A percentile compares a stretch with the other conserved stretches of the same genome.
These are phyloP conservation scores for Colletotrichum kahawae DNA, from an alignment of 2,329 filamentous ascomycete genomes.

Conservation along the genomic window DNA sequence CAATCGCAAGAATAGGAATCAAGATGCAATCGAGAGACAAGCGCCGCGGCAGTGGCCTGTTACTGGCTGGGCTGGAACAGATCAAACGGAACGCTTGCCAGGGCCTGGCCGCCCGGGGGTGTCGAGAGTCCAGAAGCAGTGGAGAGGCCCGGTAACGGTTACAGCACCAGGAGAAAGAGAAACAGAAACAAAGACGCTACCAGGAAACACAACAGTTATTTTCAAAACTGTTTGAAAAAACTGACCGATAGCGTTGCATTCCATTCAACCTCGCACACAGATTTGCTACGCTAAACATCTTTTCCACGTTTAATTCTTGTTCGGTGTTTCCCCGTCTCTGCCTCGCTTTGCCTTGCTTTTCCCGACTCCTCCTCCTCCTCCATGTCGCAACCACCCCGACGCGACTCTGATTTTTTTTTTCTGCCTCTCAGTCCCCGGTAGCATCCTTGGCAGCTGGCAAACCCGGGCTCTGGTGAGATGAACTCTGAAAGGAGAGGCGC, in stretches of 20 bases:
- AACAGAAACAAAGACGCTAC: conserved; percentile 14
- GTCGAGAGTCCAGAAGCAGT: not conserved
- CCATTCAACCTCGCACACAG: conserved; percentile 3
- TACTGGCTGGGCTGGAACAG: not conserved
- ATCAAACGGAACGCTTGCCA: not conserved
- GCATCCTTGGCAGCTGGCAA: not conserved
- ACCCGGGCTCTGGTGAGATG: conserved; percentile 8
- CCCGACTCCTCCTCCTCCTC: not conserved
- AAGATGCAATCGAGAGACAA: not conserved
- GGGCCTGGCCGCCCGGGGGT: not conserved
- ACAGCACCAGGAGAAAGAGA: not conserved
- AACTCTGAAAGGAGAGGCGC: conserved; percentile 11
- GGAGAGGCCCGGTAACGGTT: not conserved
- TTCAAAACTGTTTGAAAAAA: not conserved
- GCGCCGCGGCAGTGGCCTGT: not conserved
- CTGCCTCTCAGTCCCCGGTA: not conserved
- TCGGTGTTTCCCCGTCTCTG: not conserved
- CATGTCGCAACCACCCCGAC: not conserved
- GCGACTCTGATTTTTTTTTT: not conserved
- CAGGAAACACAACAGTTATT: not conserved
- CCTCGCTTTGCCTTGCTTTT: not conserved
- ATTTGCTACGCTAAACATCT: not conserved
- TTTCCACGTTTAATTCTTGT: not conserved
- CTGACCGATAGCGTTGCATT: conserved; percentile 2
- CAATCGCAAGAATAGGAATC: not conserved